Base-by-base conservation (phyloP, 345 rosid genomes). In the Syzygium oleosum region DNA sequence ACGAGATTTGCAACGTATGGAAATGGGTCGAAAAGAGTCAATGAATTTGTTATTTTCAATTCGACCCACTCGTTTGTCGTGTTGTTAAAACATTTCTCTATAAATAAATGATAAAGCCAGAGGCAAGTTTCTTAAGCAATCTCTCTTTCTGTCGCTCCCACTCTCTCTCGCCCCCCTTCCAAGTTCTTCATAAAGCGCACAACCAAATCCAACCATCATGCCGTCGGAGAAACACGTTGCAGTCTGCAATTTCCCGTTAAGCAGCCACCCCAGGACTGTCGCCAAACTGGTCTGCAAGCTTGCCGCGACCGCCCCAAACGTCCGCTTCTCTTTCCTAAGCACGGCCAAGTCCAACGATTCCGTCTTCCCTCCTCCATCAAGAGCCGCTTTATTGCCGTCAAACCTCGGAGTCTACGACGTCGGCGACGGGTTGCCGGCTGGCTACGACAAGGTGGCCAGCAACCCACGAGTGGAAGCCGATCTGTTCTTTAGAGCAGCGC, bases 271-370 rank as follows among this genome's bases (percentile, higher is more conserved):
- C 22, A 49, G 31, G 51, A 46, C 52, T 52, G 25, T 79, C 54
- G 17, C 59, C 88, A 54, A 77, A 43, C 65, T 87, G 23, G 52
- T 87, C 27, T 84, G 84, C 21, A 79, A 55, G 17, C 51, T 87
- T 9, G 88, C 88, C 12, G 65, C 21, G 5, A 11, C 38, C 5
- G 41, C 85, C 31, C 88, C 88, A 3, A 27, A 25, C 31, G 65
- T 87, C 22, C 31, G 6, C 52, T 87, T 87, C 38, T 87, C 88
- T 51, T 87, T 87, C 54, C n/a, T 87, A 7, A 87, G 55, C 68
- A 87, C 88, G 13, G 19, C 49, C 3, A 80, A 78, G 14, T 87
- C 88, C 17, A 87, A 87, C 52, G 54, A 54, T 10, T 10, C 88
- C 73, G 19, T 78, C 38, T 87, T 87, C 68, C 41, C 52, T 43